Evolutionary conservation across 2,329 filamentous ascomycete genomes (phyloP).

Genomic region (Aspergillus pseudoterreus): DNA sequence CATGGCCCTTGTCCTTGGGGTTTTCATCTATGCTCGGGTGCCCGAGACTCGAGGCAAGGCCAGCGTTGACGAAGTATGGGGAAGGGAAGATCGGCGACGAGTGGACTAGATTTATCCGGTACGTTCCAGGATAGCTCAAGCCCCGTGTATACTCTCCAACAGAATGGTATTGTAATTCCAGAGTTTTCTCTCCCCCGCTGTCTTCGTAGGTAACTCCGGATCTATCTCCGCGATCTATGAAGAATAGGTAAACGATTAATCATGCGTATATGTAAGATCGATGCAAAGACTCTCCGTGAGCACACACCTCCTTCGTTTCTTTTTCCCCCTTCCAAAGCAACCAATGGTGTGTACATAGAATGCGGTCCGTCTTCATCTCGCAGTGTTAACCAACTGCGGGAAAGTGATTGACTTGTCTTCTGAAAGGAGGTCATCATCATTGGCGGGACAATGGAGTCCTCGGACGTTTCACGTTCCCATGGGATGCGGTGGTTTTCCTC

Average conservation of each 20-base stretch:
- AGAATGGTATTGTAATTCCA: neutral
- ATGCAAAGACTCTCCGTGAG: neutral
- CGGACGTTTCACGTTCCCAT: neutral
- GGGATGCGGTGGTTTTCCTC: neutral
- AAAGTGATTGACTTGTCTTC: neutral
- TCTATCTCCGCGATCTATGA: no score
- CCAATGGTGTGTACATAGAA: no score
- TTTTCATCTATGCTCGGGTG: constrained; percentile 70
- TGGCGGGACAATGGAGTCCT: neutral
- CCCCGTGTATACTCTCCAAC: neutral
- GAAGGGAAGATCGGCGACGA: constrained; percentile 45
- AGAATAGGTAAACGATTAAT: neutral
- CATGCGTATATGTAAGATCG: neutral
- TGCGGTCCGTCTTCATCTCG: no score
- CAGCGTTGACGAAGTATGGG: constrained; percentile 88
- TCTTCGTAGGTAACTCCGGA: no score
- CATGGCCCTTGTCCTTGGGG: constrained; percentile 63
- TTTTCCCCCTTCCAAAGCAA: no score
- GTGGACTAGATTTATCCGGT: constrained; percentile 24
- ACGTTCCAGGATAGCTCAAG: neutral
- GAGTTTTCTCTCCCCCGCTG: neutral
- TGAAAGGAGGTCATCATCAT: neutral
- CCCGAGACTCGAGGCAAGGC: constrained; percentile 87
- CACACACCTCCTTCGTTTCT: no score
- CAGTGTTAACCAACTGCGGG: neutral